A percentile compares a stretch with the other conserved stretches of the same genome.
Evolutionary conservation across 169 alveolate genomes (phyloP).

Genomic region (Toxoplasma gondii): DNA sequence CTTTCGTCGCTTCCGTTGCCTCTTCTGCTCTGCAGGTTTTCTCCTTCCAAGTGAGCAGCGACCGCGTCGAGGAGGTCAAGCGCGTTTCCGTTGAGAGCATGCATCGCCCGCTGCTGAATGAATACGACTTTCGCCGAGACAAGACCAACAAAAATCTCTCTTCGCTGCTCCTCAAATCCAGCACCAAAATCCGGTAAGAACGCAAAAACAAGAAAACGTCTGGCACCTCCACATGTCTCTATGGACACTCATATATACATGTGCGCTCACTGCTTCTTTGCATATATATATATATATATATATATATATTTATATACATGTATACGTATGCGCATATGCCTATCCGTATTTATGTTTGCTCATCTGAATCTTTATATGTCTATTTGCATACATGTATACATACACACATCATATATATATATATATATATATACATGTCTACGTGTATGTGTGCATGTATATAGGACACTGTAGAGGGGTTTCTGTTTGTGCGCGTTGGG

Average conservation of each 20-base stretch:
- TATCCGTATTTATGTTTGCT: not conserved
- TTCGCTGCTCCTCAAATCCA: conserved; percentile 88
- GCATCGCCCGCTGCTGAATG: conserved; percentile 96
- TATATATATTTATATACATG: not conserved
- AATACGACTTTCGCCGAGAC: conserved; percentile 96
- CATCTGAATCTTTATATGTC: no score
- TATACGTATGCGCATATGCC: not conserved
- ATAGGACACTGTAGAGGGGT: not conserved
- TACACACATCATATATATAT: not conserved
- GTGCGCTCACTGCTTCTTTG: not conserved
- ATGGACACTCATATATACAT: not conserved
- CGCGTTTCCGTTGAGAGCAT: conserved; percentile 87
- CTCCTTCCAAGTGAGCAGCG: conserved; percentile 89
- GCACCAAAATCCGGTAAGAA: conserved; percentile 92
- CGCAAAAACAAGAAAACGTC: conserved; percentile 60
- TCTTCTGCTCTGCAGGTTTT: conserved; percentile 76
- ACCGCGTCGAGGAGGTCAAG: conserved; percentile 88
- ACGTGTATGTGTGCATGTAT: no score
- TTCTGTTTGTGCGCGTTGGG: not conserved
- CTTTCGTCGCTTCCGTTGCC: conserved; percentile 3
- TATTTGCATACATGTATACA: no score
- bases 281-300: not conserved
- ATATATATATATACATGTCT: no score
- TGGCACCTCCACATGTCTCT: not conserved
- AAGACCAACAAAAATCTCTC: conserved; percentile 85